Conservation (phyloP, 2,329 filamentous ascomycete species). For the Xylaria sp. region DNA sequence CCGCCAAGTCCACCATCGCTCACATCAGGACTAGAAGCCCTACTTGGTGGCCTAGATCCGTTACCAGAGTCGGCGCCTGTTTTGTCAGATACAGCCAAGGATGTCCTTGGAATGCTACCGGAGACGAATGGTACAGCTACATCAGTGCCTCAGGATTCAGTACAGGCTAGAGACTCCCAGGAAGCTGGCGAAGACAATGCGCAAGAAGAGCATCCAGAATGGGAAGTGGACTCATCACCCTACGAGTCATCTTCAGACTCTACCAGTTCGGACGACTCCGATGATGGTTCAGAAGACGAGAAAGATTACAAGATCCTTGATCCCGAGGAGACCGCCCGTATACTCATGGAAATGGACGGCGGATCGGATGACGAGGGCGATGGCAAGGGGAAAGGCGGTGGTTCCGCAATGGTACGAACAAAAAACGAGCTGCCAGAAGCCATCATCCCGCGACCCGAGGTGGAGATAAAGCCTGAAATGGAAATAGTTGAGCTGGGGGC, state of each 20-base stretch:
- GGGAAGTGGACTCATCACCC: constrained; percentile 81
- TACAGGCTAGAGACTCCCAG: background rate
- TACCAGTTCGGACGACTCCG: constrained; percentile 63
- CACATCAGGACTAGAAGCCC: constrained; percentile 42
- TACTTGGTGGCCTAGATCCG: constrained; percentile 40
- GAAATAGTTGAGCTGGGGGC: constrained; percentile 76
- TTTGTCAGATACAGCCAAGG: background rate
- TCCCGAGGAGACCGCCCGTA: constrained; percentile 80
- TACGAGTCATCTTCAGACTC: constrained; percentile 71
- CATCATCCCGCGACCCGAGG: constrained; percentile 73
- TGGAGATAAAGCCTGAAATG: constrained; percentile 78
- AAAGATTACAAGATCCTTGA: constrained; percentile 71
- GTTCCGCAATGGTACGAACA: constrained; percentile 67
- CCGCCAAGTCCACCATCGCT: constrained; percentile 43
- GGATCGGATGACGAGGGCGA: constrained; percentile 80
- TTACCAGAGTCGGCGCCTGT: constrained; percentile 24
- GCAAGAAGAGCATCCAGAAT: constrained; percentile 67
- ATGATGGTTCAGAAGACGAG: constrained; percentile 58
- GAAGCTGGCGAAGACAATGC: constrained; percentile 3
- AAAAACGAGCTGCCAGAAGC: constrained; percentile 78
- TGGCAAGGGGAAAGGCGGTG: constrained; percentile 52
- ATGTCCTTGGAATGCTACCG: background rate
- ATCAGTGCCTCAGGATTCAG: background rate
- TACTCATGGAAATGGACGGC: constrained; percentile 83
- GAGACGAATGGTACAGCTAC: background rate